Percentiles rank a stretch among this genome's conserved stretches.
Conservation (phyloP, 2,329 filamentous ascomycete species). For the Stromatinia cepivora region DNA sequence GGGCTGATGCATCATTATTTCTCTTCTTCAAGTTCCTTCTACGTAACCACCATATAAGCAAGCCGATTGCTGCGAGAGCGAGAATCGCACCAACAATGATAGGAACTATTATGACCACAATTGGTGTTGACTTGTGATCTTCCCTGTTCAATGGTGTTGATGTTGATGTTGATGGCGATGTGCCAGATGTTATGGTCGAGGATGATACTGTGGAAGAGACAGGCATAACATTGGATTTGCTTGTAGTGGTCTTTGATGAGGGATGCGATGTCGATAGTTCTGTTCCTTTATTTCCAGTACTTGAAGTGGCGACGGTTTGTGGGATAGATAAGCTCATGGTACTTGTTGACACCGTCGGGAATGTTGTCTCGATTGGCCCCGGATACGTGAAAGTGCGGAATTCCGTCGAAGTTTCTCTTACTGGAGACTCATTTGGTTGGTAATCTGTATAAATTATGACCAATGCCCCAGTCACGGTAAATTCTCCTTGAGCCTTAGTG, state of each 20-base stretch:
- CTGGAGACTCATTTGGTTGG: background rate
- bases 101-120: background rate
- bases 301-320: background rate
- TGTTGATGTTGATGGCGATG: no score
- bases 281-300: background rate
- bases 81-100: background rate
- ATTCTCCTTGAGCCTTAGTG: background rate
- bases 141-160: no score
- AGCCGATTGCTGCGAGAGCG: background rate
- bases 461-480: background rate
- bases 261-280: background rate
- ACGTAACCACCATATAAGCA: background rate
- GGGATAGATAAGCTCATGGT: background rate
- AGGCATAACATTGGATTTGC: background rate
- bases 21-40: background rate
- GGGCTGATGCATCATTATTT: background rate
- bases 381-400: background rate
- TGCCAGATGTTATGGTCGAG: background rate
- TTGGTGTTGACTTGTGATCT: background rate
- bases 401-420: background rate
- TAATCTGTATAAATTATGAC: slow-evolving; percentile 5
- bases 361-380: background rate
- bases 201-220: background rate
- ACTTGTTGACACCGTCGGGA: background rate
- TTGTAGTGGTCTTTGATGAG: background rate